Evolutionary conservation across 192 early-diverging fungal species (phyloP), one percentile per base, ranked within the genome.

Genomic region (Phlyctochytrium planicorne): DNA sequence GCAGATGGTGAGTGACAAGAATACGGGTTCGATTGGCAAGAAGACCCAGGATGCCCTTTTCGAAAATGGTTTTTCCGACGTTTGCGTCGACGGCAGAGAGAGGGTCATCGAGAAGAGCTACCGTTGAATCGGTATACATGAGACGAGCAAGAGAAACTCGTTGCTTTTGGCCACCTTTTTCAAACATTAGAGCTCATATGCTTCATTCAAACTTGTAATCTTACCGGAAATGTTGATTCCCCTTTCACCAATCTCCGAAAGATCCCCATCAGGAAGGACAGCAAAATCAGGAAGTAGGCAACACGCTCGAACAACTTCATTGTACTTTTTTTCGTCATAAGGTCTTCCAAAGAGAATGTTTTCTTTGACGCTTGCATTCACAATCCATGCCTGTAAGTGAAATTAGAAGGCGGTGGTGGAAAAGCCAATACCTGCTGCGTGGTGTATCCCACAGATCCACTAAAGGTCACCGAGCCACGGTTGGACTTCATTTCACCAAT

Each of bases 301-400:
- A 59, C 89, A 92, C 12, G 82, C 74, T 60, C 79, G 82, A 17
- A 67, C 30, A 2, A 30, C 52, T 6, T 75, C 70, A 3, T 79
- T 62, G 57, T 94, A 96, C 34, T 78, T 76, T 12, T 73, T 75
- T 23, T 68, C 68, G 32, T 92, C 81, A 60, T 79, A 90, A 0
- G 83, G 78, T 2, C 78, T 75, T 0, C 89, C 79, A 87, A 93
- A 93, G 29, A 84, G 67, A 65, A 94, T 89, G 63, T 95, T 88
- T 12, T 78, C 70, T 60, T 80, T 57, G 3, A 85, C 52, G 24
- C 86, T 84, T 59, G 90, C 72, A 62, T 82, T 92, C 75, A 89
- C 89, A 37, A 96, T 91, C 93, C 93, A 96, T 1, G 93, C 86
- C 25, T 85, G 80, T n/a, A n/a, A 72, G n/a, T n/a, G n/a, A n/a